Evolutionary conservation across 2,329 filamentous ascomycete genomes (phyloP), one percentile per base, ranked within the genome.

Genomic region (Penicillium decumbens): DNA sequence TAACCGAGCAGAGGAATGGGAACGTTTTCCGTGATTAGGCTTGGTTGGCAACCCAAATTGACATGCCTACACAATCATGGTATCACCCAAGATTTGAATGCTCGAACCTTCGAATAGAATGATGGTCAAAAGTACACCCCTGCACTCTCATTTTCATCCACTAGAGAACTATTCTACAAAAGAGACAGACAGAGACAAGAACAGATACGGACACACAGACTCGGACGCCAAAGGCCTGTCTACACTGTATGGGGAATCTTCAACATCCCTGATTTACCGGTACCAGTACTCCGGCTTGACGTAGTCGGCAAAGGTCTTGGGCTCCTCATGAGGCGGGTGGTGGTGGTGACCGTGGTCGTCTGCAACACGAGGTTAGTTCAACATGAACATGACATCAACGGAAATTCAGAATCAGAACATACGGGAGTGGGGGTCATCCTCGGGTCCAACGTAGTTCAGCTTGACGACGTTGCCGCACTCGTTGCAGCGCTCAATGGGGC

Each of bases 401-500:
- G 12, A 23, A 5, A 29, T 28, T 25, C 20, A 41, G 18, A 42
- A 68, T 25, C 20, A 42, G 20, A 42, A 68, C 71, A 62, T 66
- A 73, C 71, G 79, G 69, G 82, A 82, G 65, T 81, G 77, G 52
- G 78, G 75, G 71, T 91, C 85, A 60, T 93, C 87, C 69, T 84
- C 72, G 44, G 90, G 84, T 55, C 93, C 93, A 60, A 95, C 77
- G 75, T 95, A 98, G 72, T 96, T 87, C 88, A 97, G 93, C 85
- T 95, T 95, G 80, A 95, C 91, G 62, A 93, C 89, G 72, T 84
- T 89, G 63, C 93, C 93, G 77, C 93, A 98, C 80, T 98, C 93
- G 68, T 84, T 84, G 84, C 93, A 98, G 73, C 93, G 89, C 80
- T 95, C 89, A 64, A 95, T 75, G 50, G 93, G 93, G 71, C 93